Percentiles rank a stretch among this genome's conserved stretches.
Evolutionary conservation across 345 rosid species (phyloP).

Genomic region (Arabidopsis thaliana): DNA sequence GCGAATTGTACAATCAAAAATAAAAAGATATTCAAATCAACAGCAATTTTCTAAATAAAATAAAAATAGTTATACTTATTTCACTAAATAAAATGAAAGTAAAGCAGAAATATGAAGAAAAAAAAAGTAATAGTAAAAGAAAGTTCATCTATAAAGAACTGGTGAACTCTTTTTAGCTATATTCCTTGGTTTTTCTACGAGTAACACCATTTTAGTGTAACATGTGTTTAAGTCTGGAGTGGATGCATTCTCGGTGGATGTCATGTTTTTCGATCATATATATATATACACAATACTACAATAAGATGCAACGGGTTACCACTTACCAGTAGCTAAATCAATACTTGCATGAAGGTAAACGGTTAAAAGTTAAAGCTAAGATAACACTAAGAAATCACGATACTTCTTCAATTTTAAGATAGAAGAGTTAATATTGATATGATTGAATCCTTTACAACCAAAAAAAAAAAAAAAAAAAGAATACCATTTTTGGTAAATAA

Average conservation of each 20-base stretch:
- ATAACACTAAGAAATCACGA: neutral
- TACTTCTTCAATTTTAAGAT: neutral
- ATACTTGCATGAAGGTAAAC: neutral
- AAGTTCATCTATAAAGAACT: neutral
- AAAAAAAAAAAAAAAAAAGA: neutral
- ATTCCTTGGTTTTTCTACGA: neutral
- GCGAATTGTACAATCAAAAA: too few relatives aligned
- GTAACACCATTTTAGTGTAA: neutral
- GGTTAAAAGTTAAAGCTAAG: neutral
- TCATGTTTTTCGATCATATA: neutral
- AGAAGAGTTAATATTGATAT: constrained; percentile 6
- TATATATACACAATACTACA: too few relatives aligned
- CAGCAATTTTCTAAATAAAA: neutral
- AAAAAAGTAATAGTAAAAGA: neutral
- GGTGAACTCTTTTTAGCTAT: neutral
- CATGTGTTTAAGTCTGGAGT: neutral
- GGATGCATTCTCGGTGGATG: neutral
- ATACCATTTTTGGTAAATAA: neutral
- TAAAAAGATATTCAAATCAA: too few relatives aligned
- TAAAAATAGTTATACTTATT: neutral
- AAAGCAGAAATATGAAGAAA: neutral
- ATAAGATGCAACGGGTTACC: neutral
- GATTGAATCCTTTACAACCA: neutral
- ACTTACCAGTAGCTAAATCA: neutral
- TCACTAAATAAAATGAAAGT: neutral